A percentile compares a stretch with the other conserved stretches of the same genome.
Conservation (phyloP, 192 early-diverging fungal genomes). For the Linnemannia elongata region DNA sequence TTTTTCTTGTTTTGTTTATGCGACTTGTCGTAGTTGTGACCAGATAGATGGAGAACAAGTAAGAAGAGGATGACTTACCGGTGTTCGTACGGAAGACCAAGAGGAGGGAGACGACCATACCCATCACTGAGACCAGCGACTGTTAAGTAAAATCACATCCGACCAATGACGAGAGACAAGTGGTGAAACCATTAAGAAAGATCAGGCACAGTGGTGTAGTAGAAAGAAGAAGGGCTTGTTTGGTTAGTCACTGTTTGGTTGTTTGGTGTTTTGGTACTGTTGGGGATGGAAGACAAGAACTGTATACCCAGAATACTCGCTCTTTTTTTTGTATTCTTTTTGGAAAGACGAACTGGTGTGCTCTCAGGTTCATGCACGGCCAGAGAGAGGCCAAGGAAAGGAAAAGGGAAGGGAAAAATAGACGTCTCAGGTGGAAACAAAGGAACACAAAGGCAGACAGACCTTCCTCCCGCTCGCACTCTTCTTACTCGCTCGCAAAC, state of each 20-base stretch:
- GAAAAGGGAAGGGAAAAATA: neutral
- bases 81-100: constrained; percentile 81
- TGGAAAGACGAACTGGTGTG: neutral
- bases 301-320: neutral
- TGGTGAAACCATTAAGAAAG: neutral
- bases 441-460: neutral
- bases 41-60: neutral
- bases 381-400: neutral
- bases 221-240: neutral
- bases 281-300: neutral
- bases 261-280: neutral
- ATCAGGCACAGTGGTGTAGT: neutral
- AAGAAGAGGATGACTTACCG: constrained; percentile 59
- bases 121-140: constrained; percentile 48
- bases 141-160: neutral
- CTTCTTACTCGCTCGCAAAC: neutral
- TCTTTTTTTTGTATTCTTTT: neutral
- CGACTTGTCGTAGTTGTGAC: constrained; percentile 10
- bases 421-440: neutral
- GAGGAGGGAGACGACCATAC: constrained; percentile 64
- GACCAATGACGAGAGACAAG: neutral
- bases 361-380: neutral
- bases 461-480: no score
- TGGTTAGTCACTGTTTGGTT: neutral
- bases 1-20: neutral